Evolutionary conservation across 2,329 filamentous ascomycete genomes (phyloP).

Genomic region (Endocalyx cinctus): DNA sequence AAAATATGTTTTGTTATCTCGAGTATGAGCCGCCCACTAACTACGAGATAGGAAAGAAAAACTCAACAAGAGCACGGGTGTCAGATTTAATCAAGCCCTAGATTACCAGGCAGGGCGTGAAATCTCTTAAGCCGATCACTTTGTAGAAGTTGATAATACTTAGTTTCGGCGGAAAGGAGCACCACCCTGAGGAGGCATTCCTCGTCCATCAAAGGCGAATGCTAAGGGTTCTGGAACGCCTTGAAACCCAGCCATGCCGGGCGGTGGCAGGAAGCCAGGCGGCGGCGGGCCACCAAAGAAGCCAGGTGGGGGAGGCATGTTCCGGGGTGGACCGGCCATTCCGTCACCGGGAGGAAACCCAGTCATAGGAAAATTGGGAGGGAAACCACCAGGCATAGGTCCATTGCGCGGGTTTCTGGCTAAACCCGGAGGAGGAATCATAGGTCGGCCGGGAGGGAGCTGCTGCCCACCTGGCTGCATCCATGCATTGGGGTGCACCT

Average conservation of each 20-base stretch:
- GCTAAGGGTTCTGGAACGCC: constrained; percentile 46
- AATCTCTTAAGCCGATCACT: too few relatives aligned
- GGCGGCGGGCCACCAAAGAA: constrained; percentile 44
- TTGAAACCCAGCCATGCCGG: constrained; percentile 53
- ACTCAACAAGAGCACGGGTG: too few relatives aligned
- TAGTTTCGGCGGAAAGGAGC: constrained; percentile 34
- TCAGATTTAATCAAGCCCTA: too few relatives aligned
- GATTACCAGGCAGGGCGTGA: too few relatives aligned
- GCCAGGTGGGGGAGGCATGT: constrained; percentile 52
- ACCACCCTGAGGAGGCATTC: constrained; percentile 47
- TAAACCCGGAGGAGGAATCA: constrained; percentile 59
- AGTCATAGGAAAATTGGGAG: constrained; percentile 55
- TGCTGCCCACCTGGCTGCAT: constrained; percentile 40
- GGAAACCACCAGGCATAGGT: constrained; percentile 56
- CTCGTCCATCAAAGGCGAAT: constrained; percentile 52
- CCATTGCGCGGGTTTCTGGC: constrained; percentile 38
- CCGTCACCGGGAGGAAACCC: constrained; percentile 47
- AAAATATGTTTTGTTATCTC: too few relatives aligned
- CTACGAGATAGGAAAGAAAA: too few relatives aligned
- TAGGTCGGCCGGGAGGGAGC: constrained; percentile 44
- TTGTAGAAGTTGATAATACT: too few relatives aligned
- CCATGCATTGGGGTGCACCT: constrained; percentile 51
- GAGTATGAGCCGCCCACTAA: too few relatives aligned
- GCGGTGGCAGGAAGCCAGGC: constrained; percentile 49
- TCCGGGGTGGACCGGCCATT: constrained; percentile 38